phyloP scores from a whole-genome alignment of 2,329 filamentous ascomycete species.

The Parastagonospora avenae region DNA sequence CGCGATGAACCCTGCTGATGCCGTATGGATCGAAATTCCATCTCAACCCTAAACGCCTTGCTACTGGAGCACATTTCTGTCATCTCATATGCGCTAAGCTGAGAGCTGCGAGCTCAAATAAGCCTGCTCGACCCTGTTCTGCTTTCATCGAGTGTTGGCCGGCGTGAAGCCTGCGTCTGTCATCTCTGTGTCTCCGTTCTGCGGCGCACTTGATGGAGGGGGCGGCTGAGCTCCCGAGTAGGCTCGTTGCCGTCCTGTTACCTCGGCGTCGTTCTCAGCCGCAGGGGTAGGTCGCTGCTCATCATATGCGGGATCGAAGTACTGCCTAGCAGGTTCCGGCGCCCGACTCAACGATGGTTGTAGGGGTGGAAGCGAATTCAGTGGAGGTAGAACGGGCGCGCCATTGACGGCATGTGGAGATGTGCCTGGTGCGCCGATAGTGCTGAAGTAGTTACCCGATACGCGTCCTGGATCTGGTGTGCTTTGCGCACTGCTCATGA shows the following conservation, averaged over 20 bases:
- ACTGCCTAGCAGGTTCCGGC: constrained; percentile 20
- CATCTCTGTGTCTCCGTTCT: constrained; percentile 51
- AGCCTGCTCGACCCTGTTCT: too few relatives aligned
- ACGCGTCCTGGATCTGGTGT: constrained; percentile 44
- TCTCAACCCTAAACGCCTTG: too few relatives aligned
- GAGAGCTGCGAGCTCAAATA: too few relatives aligned
- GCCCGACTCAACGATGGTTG: constrained; percentile 19
- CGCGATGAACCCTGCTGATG: too few relatives aligned
- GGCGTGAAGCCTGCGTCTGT: constrained; percentile 46
- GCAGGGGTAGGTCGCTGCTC: constrained; percentile 29
- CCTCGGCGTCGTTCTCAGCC: constrained; percentile 32
- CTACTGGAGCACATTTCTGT: too few relatives aligned
- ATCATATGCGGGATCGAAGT: constrained; percentile 42
- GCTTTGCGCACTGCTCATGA: constrained; percentile 45
- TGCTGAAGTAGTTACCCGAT: constrained; percentile 38
- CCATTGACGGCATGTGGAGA: constrained; percentile 41
- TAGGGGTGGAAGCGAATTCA: constrained; percentile 32
- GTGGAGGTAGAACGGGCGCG: constrained; percentile 24
- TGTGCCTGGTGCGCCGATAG: constrained; percentile 26
- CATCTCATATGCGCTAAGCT: too few relatives aligned
- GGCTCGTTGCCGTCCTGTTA: constrained; percentile 26
- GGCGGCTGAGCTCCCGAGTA: constrained; percentile 35
- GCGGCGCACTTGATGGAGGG: constrained; percentile 21
- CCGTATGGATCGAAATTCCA: too few relatives aligned
- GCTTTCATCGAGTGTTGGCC: constrained; percentile 25